Evolutionary conservation across 2,329 filamentous ascomycete species (phyloP).

Genomic region (Teratosphaeria gauchensis): DNA sequence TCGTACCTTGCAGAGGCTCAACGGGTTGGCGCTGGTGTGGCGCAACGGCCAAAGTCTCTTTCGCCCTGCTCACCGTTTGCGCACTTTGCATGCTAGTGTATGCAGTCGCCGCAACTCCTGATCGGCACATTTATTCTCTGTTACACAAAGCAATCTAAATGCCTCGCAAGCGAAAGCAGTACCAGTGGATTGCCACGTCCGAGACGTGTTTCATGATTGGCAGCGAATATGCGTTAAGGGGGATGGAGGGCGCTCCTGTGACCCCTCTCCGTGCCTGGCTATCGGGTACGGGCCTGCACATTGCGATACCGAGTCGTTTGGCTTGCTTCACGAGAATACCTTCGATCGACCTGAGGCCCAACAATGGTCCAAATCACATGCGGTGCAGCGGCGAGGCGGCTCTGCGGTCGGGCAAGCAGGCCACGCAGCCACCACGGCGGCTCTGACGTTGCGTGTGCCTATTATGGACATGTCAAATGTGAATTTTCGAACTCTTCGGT

Average conservation of each 20-base stretch:
- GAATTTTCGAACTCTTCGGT: not conserved
- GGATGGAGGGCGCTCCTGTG: not conserved
- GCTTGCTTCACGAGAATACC: too few species aligned
- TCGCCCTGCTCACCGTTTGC: not conserved
- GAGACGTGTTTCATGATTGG: not conserved
- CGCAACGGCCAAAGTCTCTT: not conserved
- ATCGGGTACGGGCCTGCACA: too few species aligned
- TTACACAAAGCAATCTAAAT: not conserved
- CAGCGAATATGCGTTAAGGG: not conserved
- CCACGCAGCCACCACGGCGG: too few species aligned
- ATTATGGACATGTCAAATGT: not conserved
- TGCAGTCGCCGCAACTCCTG: too few species aligned
- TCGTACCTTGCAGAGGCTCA: not conserved
- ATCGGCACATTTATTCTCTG: not conserved
- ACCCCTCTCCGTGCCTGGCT: not conserved
- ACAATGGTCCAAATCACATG: too few species aligned
- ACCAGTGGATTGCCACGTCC: not conserved
- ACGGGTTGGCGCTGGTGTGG: not conserved
- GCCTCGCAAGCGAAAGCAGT: not conserved
- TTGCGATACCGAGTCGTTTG: too few species aligned
- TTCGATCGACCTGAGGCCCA: too few species aligned
- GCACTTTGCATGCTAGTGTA: too few species aligned
- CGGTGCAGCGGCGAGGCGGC: too few species aligned
- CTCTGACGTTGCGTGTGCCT: too few species aligned
- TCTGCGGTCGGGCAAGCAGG: not conserved